Conservation (phyloP, 148 eudicot species). For the Hydrangea macrophylla region DNA sequence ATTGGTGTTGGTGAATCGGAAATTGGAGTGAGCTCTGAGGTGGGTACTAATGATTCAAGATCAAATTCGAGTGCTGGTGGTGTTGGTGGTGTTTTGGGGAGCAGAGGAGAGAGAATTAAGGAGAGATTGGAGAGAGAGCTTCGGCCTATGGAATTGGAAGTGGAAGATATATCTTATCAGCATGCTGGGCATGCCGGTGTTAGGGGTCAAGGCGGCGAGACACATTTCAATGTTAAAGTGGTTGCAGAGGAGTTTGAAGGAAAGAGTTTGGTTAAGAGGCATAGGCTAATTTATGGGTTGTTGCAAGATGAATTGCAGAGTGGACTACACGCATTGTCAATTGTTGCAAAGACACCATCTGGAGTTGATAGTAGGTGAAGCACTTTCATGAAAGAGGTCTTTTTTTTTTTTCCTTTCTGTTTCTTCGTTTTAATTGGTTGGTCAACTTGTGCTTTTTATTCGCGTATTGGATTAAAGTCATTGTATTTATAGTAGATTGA, state of each 20-base stretch:
- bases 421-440: neutral
- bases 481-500: slow-evolving; percentile 3
- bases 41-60: slow-evolving; percentile 10
- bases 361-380: slow-evolving; percentile 38
- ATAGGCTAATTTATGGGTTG: slow-evolving; percentile 68
- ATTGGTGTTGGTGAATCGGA: slow-evolving; percentile 11
- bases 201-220: slow-evolving; percentile 69
- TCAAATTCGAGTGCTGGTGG: slow-evolving; percentile 15
- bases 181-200: slow-evolving; percentile 88
- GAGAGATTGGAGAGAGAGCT: slow-evolving; percentile 61
- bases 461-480: neutral
- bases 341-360: slow-evolving; percentile 70
- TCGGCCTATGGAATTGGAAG: slow-evolving; percentile 49
- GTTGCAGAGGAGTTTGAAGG: slow-evolving; percentile 78
- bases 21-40: slow-evolving; percentile 18
- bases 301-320: slow-evolving; percentile 80
- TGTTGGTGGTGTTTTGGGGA: slow-evolving; percentile 33
- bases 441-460: neutral
- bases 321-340: slow-evolving; percentile 87
- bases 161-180: slow-evolving; percentile 82
- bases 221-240: slow-evolving; percentile 75
- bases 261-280: slow-evolving; percentile 88
- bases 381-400: slow-evolving; percentile 9
- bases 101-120: slow-evolving; percentile 68
- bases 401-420: neutral